Conservation (phyloP, 192 early-diverging fungal genomes). For the Umbelopsis isabellina region DNA sequence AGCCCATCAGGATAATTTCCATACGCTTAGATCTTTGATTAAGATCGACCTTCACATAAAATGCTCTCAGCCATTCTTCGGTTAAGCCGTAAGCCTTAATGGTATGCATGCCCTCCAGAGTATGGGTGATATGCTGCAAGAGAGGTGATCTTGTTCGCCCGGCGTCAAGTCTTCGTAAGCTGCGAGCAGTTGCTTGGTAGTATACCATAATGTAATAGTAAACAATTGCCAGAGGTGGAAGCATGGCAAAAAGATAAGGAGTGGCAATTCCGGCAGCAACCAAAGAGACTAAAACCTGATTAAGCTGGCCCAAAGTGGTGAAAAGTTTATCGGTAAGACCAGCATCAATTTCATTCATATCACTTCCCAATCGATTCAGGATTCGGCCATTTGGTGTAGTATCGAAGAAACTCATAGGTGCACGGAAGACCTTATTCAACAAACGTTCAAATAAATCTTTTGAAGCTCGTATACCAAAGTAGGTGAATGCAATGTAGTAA, state of each 20-base stretch:
- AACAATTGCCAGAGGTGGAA: constrained; percentile 5
- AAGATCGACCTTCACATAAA: neutral
- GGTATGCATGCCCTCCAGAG: constrained; percentile 71
- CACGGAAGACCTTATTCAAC: constrained; percentile 69
- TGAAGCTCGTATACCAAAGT: constrained; percentile 59
- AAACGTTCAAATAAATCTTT: constrained; percentile 61
- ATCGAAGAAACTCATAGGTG: constrained; percentile 72
- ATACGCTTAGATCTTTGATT: constrained; percentile 17
- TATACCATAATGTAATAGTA: constrained; percentile 22
- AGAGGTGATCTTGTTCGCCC: constrained; percentile 47
- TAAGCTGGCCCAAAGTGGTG: constrained; percentile 47
- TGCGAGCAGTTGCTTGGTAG: constrained; percentile 28
- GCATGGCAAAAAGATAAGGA: constrained; percentile 2
- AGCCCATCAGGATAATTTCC: constrained; percentile 6
- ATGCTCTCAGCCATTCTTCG: constrained; percentile 1
- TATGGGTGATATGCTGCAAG: constrained; percentile 46
- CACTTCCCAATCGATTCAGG: constrained; percentile 64
- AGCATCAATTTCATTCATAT: constrained; percentile 42
- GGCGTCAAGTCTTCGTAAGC: constrained; percentile 50
- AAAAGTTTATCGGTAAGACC: constrained; percentile 51
- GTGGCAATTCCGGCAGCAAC: constrained; percentile 22
- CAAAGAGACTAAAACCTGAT: constrained; percentile 17
- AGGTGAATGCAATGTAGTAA: constrained; percentile 3
- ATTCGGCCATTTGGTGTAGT: constrained; percentile 71
- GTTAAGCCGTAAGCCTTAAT: constrained; percentile 64